phyloP scores from a whole-genome alignment of 176 grass and related monocot genomes.

The Eleusine indica region DNA sequence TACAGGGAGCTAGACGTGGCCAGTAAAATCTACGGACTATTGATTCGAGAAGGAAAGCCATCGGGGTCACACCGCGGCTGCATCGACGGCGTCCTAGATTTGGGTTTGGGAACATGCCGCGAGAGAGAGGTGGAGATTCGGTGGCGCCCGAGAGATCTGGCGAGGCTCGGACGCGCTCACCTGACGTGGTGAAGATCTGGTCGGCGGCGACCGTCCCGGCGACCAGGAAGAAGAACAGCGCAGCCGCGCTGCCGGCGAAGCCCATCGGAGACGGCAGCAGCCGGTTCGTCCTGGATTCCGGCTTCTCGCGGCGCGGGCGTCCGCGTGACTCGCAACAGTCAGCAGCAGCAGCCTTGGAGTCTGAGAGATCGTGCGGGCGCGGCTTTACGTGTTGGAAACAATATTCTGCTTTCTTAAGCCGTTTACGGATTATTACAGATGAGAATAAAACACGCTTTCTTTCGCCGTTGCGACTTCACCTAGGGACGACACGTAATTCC shows the following conservation, averaged over 20 bases:
- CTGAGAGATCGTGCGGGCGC: neutral
- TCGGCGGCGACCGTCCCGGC: conserved; percentile 22
- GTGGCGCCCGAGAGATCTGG: neutral
- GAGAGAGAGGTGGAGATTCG: neutral
- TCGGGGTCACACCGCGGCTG: neutral
- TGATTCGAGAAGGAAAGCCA: neutral
- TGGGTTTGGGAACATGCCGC: neutral
- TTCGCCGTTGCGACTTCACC: neutral
- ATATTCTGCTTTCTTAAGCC: neutral
- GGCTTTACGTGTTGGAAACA: neutral
- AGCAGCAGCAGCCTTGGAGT: too few species aligned
- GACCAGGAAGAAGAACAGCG: conserved; percentile 26
- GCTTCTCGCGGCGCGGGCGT: neutral
- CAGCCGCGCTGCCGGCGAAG: neutral
- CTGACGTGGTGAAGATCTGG: conserved; percentile 62
- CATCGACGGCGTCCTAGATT: neutral
- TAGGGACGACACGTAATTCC: too few species aligned
- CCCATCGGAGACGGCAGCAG: conserved; percentile 48
- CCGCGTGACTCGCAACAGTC: neutral
- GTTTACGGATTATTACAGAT: neutral
- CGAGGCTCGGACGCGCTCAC: conserved; percentile 10
- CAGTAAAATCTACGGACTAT: neutral
- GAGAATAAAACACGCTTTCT: neutral
- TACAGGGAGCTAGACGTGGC: neutral
- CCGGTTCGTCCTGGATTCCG: neutral